Conservation (phyloP, 2,329 filamentous ascomycete genomes). For the Cytospora schulzeri region DNA sequence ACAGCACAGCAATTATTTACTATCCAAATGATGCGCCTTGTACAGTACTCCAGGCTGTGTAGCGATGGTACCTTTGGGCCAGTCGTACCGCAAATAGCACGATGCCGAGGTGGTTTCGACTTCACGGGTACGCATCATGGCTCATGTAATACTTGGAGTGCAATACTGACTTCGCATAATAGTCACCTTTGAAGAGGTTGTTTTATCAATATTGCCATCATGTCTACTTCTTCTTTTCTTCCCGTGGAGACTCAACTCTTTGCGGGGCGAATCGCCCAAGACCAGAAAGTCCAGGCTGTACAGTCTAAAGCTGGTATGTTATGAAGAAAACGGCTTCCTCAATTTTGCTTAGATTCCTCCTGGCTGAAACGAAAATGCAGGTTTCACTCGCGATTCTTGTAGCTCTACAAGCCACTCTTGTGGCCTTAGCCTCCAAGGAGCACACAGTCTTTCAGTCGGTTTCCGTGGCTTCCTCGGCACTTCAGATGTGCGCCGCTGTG, state of each 20-base stretch:
- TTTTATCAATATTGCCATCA: neutral
- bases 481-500: neutral
- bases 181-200: neutral
- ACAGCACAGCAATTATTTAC: too few relatives aligned
- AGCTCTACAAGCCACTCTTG: neutral
- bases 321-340: neutral
- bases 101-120: neutral
- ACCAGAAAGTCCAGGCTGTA: neutral
- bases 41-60: neutral
- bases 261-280: neutral
- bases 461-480: neutral
- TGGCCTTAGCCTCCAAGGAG: neutral
- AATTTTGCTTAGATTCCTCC: neutral
- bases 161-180: neutral
- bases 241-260: neutral
- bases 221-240: neutral
- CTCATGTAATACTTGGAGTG: too few relatives aligned
- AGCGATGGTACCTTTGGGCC: neutral
- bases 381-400: neutral
- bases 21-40: neutral
- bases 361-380: neutral
- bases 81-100: neutral
- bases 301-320: neutral
- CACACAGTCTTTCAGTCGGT: neutral
- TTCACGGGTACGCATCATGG: neutral